Conservation (phyloP, 768 basidiomycete genomes). For the Suillus subaureus region DNA sequence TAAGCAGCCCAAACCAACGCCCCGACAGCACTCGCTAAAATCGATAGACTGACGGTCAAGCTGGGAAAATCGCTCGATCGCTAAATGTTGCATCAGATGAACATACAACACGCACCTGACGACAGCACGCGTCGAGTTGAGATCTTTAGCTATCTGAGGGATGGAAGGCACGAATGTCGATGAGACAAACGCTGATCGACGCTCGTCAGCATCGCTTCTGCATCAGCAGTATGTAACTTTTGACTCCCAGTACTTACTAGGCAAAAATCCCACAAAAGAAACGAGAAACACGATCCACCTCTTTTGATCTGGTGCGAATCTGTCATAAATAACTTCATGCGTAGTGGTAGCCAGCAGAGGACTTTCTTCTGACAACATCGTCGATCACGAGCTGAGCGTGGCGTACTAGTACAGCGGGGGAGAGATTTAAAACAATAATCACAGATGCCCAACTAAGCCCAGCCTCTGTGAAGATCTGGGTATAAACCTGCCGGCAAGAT, state of each 20-base stretch:
- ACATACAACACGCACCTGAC: slow-evolving; percentile 44
- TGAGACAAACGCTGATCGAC: slow-evolving; percentile 58
- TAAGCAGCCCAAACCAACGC: slow-evolving; percentile 55
- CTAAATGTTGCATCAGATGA: background rate
- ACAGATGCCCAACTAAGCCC: background rate
- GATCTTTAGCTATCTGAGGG: slow-evolving; percentile 63
- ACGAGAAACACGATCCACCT: slow-evolving; percentile 55
- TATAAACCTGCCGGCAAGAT: background rate
- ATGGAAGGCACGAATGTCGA: slow-evolving; percentile 71
- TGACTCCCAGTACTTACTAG: slow-evolving; percentile 44
- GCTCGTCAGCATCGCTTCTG: background rate
- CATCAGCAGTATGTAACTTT: background rate
- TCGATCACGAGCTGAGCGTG: no score
- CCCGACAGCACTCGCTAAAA: slow-evolving; percentile 46
- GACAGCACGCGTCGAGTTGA: slow-evolving; percentile 53
- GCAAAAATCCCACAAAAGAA: slow-evolving; percentile 62
- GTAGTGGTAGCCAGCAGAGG: slow-evolving; percentile 21
- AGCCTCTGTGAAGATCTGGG: background rate
- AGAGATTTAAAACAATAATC: background rate
- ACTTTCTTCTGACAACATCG: slow-evolving; percentile 31
- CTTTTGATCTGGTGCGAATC: slow-evolving; percentile 57
- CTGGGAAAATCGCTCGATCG: slow-evolving; percentile 24
- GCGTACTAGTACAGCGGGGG: background rate
- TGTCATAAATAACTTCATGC: slow-evolving; percentile 49
- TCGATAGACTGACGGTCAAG: slow-evolving; percentile 52